Conservation (phyloP, 2,329 filamentous ascomycete species). For the Fusarium miscanthi region DNA sequence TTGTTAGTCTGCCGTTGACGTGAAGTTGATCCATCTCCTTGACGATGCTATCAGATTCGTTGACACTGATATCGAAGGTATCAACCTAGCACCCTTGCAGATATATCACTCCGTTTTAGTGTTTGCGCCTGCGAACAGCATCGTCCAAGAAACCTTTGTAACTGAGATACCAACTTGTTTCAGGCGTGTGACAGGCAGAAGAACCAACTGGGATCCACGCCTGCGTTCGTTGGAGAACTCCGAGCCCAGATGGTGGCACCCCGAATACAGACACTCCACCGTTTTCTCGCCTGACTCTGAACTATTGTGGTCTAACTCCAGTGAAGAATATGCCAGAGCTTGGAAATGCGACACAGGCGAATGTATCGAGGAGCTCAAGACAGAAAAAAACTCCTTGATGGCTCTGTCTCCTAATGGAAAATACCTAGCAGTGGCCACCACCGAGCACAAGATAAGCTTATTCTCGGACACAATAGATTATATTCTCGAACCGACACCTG, state of each 20-base stretch:
- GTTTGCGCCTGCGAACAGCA: neutral
- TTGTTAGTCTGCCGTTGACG: neutral
- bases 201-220: neutral
- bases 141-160: neutral
- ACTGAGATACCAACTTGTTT: rapidly evolving
- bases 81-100: neutral
- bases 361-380: neutral
- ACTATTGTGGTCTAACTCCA: neutral
- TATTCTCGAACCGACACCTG: rapidly evolving
- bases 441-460: neutral
- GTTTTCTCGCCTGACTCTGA: neutral
- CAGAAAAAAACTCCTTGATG: rapidly evolving
- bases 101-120: neutral
- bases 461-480: neutral
- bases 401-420: neutral
- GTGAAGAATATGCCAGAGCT: rapidly evolving
- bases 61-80: rapidly evolving
- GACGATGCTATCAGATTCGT: neutral
- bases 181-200: neutral
- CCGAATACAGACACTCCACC: rapidly evolving
- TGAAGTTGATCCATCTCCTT: neutral
- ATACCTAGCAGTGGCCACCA: neutral
- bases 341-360: neutral
- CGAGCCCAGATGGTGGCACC: rapidly evolving
- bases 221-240: neutral